Percentiles rank a stretch among this genome's conserved stretches.
Evolutionary conservation across 805 yeast genomes (phyloP).

Genomic region (Yarrowia hollandica): DNA sequence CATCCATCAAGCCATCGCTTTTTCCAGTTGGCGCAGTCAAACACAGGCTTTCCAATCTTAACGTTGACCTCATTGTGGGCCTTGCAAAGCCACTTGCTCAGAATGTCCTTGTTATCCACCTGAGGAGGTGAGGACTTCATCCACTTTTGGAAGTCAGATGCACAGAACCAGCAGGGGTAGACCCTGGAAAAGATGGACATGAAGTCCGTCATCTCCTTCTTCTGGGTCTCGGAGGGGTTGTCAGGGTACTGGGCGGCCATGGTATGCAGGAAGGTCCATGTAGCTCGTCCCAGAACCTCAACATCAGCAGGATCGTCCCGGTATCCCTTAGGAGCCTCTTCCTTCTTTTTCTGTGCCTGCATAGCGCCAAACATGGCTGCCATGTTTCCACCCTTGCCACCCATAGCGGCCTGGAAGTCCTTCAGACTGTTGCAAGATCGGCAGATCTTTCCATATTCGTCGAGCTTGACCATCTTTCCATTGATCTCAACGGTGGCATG

Average conservation of each 20-base stretch:
- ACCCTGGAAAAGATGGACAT: slow-evolving; percentile 68
- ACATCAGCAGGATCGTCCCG: slow-evolving; percentile 85
- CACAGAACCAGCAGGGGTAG: slow-evolving; percentile 95
- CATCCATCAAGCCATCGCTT: slow-evolving; percentile 95
- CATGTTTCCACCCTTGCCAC: slow-evolving; percentile 33
- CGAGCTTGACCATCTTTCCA: slow-evolving; percentile 24
- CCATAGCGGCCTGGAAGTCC: slow-evolving; percentile 71
- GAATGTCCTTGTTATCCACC: slow-evolving; percentile 58
- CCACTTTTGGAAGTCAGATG: slow-evolving; percentile 73
- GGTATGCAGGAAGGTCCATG: slow-evolving; percentile 91
- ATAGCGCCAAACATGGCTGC: slow-evolving; percentile 35
- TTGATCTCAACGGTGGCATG: slow-evolving; percentile 25
- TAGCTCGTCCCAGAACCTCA: slow-evolving; percentile 70
- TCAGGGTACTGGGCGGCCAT: slow-evolving; percentile 88
- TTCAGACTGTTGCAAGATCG: slow-evolving; percentile 81
- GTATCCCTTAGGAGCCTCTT: slow-evolving; percentile 38
- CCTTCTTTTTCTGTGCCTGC: slow-evolving; percentile 29
- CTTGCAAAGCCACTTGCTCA: slow-evolving; percentile 89
- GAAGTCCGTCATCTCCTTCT: slow-evolving; percentile 70
- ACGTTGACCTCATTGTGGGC: slow-evolving; percentile 94
- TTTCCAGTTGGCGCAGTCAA: slow-evolving; percentile 88
- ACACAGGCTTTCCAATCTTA: slow-evolving; percentile 80
- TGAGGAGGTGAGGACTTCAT: slow-evolving; percentile 49
- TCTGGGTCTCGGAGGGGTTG: slow-evolving; percentile 59
- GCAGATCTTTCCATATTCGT: slow-evolving; percentile 50